These are phyloP conservation scores for Beta lomatogona DNA, from an alignment of 179 eudicot species.

Conservation along the genomic window DNA sequence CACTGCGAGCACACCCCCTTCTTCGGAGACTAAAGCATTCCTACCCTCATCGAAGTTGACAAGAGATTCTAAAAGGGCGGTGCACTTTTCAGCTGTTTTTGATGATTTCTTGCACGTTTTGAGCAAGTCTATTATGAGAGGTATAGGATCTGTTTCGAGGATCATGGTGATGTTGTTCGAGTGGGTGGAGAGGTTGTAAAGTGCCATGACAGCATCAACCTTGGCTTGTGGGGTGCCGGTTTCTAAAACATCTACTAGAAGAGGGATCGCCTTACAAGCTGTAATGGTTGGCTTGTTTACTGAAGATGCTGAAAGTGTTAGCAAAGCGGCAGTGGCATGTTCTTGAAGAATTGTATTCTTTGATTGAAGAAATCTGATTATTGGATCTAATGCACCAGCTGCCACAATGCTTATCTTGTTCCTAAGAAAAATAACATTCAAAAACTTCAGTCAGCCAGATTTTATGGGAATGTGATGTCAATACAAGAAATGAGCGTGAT, in stretches of 20 bases:
- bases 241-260: constrained; percentile 63
- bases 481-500: neutral
- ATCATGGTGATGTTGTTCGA: constrained; percentile 47
- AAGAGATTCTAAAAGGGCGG: constrained; percentile 78
- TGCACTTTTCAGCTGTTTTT: constrained; percentile 79
- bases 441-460: neutral
- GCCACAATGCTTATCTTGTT: constrained; percentile 80
- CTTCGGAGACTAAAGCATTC: constrained; percentile 57
- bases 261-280: constrained; percentile 78
- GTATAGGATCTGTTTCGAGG: constrained; percentile 63
- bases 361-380: constrained; percentile 62
- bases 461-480: neutral
- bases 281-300: constrained; percentile 74
- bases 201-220: constrained; percentile 82
- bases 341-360: constrained; percentile 59
- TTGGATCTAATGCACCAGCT: constrained; percentile 85
- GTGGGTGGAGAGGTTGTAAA: constrained; percentile 84
- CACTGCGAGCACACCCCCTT: constrained; percentile 86
- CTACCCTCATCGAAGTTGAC: constrained; percentile 64
- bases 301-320: constrained; percentile 92
- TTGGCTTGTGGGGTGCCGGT: constrained; percentile 67
- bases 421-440: constrained; percentile 36
- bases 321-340: constrained; percentile 75
- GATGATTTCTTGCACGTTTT: constrained; percentile 71
- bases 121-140: constrained; percentile 59